These are phyloP conservation scores for Cytidiella melzeri DNA, from an alignment of 768 basidiomycete species.

Conservation along the genomic window DNA sequence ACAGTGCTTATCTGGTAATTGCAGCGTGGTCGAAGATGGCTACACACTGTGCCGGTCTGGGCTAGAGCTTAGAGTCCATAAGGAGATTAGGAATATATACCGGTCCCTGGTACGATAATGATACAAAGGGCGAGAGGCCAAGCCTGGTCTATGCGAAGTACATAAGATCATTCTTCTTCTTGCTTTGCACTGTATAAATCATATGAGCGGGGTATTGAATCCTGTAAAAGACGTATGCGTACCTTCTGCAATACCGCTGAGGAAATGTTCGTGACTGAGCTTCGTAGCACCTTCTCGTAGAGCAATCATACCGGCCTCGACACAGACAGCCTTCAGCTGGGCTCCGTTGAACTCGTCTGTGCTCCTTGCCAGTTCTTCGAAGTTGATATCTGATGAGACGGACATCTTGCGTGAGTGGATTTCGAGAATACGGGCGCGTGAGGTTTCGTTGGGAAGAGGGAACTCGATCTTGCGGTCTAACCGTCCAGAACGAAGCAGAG, in stretches of 20 bases:
- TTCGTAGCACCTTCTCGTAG: conserved; percentile 87
- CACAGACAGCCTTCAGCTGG: conserved; percentile 95
- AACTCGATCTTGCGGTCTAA: conserved; percentile 99
- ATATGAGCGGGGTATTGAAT: conserved; percentile 13
- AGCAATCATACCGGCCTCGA: conserved; percentile 99
- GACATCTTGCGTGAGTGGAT: conserved; percentile 98
- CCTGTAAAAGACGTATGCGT: conserved; percentile 18
- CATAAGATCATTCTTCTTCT: conserved; percentile 99
- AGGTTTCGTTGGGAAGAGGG: conserved; percentile 92
- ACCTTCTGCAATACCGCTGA: conserved; percentile 89
- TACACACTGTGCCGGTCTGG: neutral
- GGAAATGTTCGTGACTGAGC: conserved; percentile 91
- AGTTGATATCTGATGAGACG: conserved; percentile 84
- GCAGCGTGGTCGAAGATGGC: too few relatives aligned
- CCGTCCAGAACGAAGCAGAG: conserved; percentile 95
- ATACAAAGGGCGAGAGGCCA: neutral
- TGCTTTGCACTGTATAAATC: conserved; percentile 77
- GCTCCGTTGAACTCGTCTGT: conserved; percentile 99
- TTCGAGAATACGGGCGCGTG: conserved; percentile 92
- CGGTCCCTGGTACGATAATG: neutral
- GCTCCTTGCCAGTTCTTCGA: conserved; percentile 91
- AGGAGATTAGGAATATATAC: neutral
- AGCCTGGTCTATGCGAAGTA: conserved; percentile 68
- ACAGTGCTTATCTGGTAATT: too few relatives aligned
- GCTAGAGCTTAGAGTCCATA: neutral